A percentile compares a stretch with the other conserved stretches of the same genome.
These are phyloP conservation scores for Thecaphora thlaspeos DNA, from an alignment of 1,284 basidiomycete species.

Conservation along the genomic window DNA sequence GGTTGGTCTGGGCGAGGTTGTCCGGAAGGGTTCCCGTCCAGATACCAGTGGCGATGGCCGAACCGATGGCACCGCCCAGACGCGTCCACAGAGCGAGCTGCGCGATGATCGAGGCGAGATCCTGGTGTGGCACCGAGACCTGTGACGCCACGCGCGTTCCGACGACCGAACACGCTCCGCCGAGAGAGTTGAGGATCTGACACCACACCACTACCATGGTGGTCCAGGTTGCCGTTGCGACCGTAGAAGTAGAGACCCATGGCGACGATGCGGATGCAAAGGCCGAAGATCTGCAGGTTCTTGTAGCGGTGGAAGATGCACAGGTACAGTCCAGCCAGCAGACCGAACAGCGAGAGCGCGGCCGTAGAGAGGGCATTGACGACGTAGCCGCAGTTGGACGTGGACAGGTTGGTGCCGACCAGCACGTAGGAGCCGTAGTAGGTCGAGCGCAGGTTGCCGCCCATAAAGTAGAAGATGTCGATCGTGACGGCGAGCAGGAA, in stretches of 20 bases:
- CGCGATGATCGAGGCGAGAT: slow-evolving; percentile 58
- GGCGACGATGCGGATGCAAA: slow-evolving; percentile 16
- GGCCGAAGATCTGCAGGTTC: slow-evolving; percentile 33
- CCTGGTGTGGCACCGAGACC: slow-evolving; percentile 58
- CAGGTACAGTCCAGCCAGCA: slow-evolving; percentile 60
- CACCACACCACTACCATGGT: slow-evolving; percentile 14
- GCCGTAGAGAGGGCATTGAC: slow-evolving; percentile 2
- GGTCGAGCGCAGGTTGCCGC: slow-evolving; percentile 53
- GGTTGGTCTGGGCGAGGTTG: slow-evolving; percentile 60
- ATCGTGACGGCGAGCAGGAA: slow-evolving; percentile 51
- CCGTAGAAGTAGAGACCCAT: slow-evolving; percentile 21
- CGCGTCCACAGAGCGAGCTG: slow-evolving; percentile 58
- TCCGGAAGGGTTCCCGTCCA: slow-evolving; percentile 52
- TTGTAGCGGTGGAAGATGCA: slow-evolving; percentile 61
- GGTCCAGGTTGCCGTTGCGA: slow-evolving; percentile 10
- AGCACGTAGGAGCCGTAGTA: slow-evolving; percentile 60
- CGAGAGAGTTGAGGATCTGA: slow-evolving; percentile 53
- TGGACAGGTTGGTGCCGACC: slow-evolving; percentile 49
- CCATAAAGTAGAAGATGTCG: slow-evolving; percentile 59
- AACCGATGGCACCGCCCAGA: slow-evolving; percentile 59
- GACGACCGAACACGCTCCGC: slow-evolving; percentile 50
- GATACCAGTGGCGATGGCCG: slow-evolving; percentile 55
- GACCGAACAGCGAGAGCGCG: slow-evolving; percentile 28
- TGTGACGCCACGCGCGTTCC: slow-evolving; percentile 58
- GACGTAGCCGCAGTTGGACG: not conserved